Conservation (phyloP, 1,284 basidiomycete genomes). For the Trichosporon sp. region DNA sequence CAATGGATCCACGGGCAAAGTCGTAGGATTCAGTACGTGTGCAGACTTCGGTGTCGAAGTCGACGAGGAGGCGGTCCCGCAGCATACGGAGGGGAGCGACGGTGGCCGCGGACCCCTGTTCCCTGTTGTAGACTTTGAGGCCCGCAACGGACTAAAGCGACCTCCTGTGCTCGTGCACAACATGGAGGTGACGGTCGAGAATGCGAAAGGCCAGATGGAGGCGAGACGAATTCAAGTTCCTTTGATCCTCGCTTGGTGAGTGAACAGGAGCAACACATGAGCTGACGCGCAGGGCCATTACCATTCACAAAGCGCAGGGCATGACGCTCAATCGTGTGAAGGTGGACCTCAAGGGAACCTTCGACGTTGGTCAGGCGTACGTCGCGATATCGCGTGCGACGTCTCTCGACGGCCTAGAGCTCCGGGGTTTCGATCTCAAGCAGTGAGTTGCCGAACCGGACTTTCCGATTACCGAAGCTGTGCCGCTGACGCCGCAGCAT, state of each 20-base stretch:
- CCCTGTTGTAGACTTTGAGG: slow-evolving; percentile 34
- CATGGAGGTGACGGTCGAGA: background rate
- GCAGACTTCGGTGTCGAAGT: background rate
- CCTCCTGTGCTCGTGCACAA: background rate
- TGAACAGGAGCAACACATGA: background rate
- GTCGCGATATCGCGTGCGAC: slow-evolving; percentile 41
- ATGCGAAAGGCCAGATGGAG: background rate
- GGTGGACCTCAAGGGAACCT: slow-evolving; percentile 52
- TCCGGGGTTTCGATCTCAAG: slow-evolving; percentile 8
- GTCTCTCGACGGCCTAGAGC: slow-evolving; percentile 32
- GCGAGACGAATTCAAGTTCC: slow-evolving; percentile 12
- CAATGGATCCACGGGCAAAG: slow-evolving; percentile 12
- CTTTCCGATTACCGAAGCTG: background rate
- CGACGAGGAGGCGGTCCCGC: background rate
- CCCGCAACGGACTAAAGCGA: slow-evolving; percentile 5
- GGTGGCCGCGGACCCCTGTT: slow-evolving; percentile 18
- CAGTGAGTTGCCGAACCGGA: background rate
- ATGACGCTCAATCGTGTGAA: slow-evolving; percentile 67
- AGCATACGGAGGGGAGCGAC: background rate
- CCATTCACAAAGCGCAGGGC: slow-evolving; percentile 46
- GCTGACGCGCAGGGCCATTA: slow-evolving; percentile 29
- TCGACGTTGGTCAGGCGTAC: slow-evolving; percentile 40
- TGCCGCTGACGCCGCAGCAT: slow-evolving; percentile 8
- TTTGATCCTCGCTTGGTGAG: slow-evolving; percentile 17
- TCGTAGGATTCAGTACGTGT: background rate